Evolutionary conservation across 306 rosid species (phyloP), one percentile per base, ranked within the genome.

Genomic region (Quercus robur): DNA sequence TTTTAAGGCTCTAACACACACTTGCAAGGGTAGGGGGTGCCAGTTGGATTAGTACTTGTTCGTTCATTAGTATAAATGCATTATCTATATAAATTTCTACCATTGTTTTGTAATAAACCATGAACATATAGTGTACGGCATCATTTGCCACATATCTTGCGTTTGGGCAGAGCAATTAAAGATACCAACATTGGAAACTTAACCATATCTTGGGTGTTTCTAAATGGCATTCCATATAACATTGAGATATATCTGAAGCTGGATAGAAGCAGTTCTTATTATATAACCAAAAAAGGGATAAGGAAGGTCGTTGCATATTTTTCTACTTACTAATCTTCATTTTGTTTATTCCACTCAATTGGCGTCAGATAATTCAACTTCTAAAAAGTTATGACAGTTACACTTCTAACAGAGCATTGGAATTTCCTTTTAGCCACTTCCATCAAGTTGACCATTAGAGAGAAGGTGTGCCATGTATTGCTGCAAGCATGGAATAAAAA

Each of bases 381-480:
- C 3, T 41, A 7, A 41, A 23, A 33, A 68, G 52, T 33, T 8
- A 4, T 4, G 28, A 19, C 28, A 19, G n/a, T 68, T 10, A 0
- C n/a, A 71, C 20, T 25, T 71, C 59, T 23, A 4, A 17, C 61
- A 25, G 13, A 46, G 61, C 20, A 25, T 20, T 18, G 7, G 35
- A 15, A 23, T 51, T 12, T 30, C 33, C 57, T 64, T 59, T 81
- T 85, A 89, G 72, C 83, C 89, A 71, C 95, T 91, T 73, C 97
- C 98, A 77, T 93, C 99, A 74, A 95, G 87, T 69, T 93, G 97
- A 81, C 99, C 99, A 73, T 14, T 89, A 68, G 97, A 93, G 30
- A 89, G 90, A 77, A 95, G 91, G 89, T 95, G 99, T 68, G 97
- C 97, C 94, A 91, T 90, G 86, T 95, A 95, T 91, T 87, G 91